phyloP scores from a whole-genome alignment of 2,329 filamentous ascomycete genomes.

The Colletotrichum tropicicola region DNA sequence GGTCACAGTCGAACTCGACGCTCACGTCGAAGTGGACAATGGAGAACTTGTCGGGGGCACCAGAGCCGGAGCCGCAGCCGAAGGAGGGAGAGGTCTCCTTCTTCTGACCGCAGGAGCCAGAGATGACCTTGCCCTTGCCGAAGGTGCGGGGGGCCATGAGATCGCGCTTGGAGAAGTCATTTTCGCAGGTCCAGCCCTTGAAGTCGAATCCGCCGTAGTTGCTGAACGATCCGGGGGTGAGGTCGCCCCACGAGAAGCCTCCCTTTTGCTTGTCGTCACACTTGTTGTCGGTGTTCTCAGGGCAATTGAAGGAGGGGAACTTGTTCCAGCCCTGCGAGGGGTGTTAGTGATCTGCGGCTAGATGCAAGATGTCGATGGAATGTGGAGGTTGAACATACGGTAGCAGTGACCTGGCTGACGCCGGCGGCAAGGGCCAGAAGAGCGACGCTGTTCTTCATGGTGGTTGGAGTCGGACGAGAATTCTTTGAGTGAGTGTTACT shows the following conservation, averaged over 20 bases:
- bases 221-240: slow-evolving; percentile 68
- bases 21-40: slow-evolving; percentile 78
- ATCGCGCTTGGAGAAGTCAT: slow-evolving; percentile 67
- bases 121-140: slow-evolving; percentile 66
- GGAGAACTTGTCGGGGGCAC: slow-evolving; percentile 70
- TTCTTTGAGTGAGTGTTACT: slow-evolving; percentile 22
- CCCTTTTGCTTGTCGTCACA: slow-evolving; percentile 75
- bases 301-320: slow-evolving; percentile 66
- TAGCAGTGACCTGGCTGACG: slow-evolving; percentile 59
- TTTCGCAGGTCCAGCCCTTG: slow-evolving; percentile 75
- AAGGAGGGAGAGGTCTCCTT: slow-evolving; percentile 65
- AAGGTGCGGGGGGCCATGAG: slow-evolving; percentile 59
- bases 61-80: slow-evolving; percentile 53
- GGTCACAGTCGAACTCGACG: slow-evolving; percentile 77
- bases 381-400: slow-evolving; percentile 43
- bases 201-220: slow-evolving; percentile 79
- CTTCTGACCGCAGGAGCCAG: slow-evolving; percentile 59
- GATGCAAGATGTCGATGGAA: neutral
- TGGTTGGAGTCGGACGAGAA: slow-evolving; percentile 34
- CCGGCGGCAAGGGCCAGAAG: slow-evolving; percentile 61
- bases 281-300: slow-evolving; percentile 78
- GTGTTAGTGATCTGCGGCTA: slow-evolving; percentile 18
- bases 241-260: slow-evolving; percentile 78
- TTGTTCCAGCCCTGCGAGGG: slow-evolving; percentile 27
- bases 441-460: slow-evolving; percentile 61